phyloP scores from a whole-genome alignment of 2,329 filamentous ascomycete species.

The Sporothrix luriei region DNA sequence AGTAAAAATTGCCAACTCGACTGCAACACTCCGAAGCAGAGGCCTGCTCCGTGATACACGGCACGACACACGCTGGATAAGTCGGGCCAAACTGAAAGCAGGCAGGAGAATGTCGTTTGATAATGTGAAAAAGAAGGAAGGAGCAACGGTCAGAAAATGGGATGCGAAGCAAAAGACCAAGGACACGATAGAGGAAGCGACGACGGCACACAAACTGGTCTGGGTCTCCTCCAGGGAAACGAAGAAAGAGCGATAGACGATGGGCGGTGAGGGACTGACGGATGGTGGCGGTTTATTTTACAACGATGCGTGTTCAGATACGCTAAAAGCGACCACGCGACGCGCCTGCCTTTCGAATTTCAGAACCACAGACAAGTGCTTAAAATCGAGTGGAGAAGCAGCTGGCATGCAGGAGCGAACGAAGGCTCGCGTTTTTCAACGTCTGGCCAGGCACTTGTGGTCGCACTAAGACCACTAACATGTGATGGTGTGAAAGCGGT shows the following conservation, averaged over 20 bases:
- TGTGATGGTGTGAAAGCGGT: constrained; percentile 19
- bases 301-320: not conserved
- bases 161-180: not conserved
- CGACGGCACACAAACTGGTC: not conserved
- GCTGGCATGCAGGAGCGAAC: constrained; percentile 21
- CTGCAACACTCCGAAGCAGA: not conserved
- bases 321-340: constrained; percentile 21
- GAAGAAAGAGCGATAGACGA: constrained; percentile 22
- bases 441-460: not conserved
- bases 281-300: not conserved
- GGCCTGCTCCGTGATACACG: constrained; percentile 14
- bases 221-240: not conserved
- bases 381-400: not conserved
- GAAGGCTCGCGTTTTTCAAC: constrained; percentile 6
- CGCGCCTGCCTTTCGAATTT: constrained; percentile 14
- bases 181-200: constrained; percentile 4
- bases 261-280: constrained; percentile 18
- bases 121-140: not conserved
- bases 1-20: not conserved
- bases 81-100: constrained; percentile 10
- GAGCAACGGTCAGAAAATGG: not conserved
- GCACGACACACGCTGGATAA: too few species aligned
- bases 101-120: constrained; percentile 16
- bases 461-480: constrained; percentile 26
- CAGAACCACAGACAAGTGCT: not conserved